Evolutionary conservation across 768 basidiomycete species (phyloP).

Genomic region (Macrolepiota dolichaula): DNA sequence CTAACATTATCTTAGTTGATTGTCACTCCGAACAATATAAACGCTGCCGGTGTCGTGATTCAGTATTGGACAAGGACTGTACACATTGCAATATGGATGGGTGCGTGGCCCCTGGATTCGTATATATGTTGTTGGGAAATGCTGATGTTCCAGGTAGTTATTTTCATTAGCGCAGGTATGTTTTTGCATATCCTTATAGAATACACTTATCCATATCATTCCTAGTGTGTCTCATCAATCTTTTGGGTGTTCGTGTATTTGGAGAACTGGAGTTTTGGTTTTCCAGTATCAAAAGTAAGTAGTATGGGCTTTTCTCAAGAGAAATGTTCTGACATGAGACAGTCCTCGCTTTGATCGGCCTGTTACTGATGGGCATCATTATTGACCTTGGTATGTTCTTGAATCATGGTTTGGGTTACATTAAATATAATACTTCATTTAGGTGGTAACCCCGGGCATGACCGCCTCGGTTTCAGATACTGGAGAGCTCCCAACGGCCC

Average conservation of each 20-base stretch:
- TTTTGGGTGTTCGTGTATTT: slow-evolving; percentile 63
- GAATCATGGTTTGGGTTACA: slow-evolving; percentile 21
- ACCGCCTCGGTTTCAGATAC: slow-evolving; percentile 48
- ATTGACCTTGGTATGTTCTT: slow-evolving; percentile 57
- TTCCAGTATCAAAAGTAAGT: slow-evolving; percentile 62
- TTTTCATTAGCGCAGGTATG: slow-evolving; percentile 58
- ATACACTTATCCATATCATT: not conserved
- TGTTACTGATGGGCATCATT: slow-evolving; percentile 58
- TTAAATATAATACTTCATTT: slow-evolving; percentile 27
- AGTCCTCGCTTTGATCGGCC: slow-evolving; percentile 45
- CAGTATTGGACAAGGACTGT: slow-evolving; percentile 44
- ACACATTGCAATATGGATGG: slow-evolving; percentile 55
- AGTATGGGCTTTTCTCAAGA: slow-evolving; percentile 19
- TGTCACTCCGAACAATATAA: slow-evolving; percentile 64
- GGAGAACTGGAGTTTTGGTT: slow-evolving; percentile 77
- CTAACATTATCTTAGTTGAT: slow-evolving; percentile 38
- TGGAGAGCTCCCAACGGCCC: slow-evolving; percentile 50
- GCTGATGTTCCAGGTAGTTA: slow-evolving; percentile 28
- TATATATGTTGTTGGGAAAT: not conserved
- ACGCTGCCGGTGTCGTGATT: slow-evolving; percentile 54
- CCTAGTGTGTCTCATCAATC: slow-evolving; percentile 51
- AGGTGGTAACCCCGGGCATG: slow-evolving; percentile 45
- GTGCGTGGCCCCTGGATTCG: slow-evolving; percentile 33
- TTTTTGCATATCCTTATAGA: not conserved
- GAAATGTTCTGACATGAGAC: not conserved